Base-by-base conservation (phyloP, 306 rosid species). In the Cucurbita argyrosperma region DNA sequence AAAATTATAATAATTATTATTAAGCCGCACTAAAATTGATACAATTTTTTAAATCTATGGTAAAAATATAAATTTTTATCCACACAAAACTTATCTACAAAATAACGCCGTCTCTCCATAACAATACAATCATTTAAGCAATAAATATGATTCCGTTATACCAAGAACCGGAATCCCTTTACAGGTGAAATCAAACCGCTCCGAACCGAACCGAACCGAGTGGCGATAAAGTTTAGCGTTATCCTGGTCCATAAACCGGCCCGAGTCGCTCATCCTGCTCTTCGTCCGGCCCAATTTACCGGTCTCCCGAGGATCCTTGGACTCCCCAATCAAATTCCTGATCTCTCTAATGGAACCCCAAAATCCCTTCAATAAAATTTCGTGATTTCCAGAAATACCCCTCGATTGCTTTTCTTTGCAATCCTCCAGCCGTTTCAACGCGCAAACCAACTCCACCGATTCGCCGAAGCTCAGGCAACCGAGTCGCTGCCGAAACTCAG, bases 381-480 rank as follows among this genome's bases (percentile, higher is more conserved):
- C 74, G 43, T 60, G 57, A 19, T 80, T 78, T 10, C 26, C 53
- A 49, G 65, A 58, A 40, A 52, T 23, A 67, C 10, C 57, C 82
- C 43, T 7, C 39, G 58, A 1, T 70, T 77, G 37, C 68, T 61
- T 84, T 76, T 81, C 96, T 74, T 30, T 59, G 50, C 86, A 85
- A 68, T 86, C 83, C 65, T 86, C 96, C 53, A 86, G 55, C 14
- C 96, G 81, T 83, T 84, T 90, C 86, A 89, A 74, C 35, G 76
- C 80, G 59, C 86, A 84, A 4, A 79, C 84, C 82, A 89, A 60
- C 77, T 93, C 96, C 40, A 93, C 82, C 45, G 87, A 86, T 71
- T 90, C 96, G 18, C 88, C 86, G 43, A 89, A 93, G 40, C 80
- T 84, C 37, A 90, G 77, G 11, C 81, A 81, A 21, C 79, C 80